A percentile compares a stretch with the other conserved stretches of the same genome.
Evolutionary conservation across 2,329 filamentous ascomycete genomes (phyloP).

Genomic region (Penicillium sp.): DNA sequence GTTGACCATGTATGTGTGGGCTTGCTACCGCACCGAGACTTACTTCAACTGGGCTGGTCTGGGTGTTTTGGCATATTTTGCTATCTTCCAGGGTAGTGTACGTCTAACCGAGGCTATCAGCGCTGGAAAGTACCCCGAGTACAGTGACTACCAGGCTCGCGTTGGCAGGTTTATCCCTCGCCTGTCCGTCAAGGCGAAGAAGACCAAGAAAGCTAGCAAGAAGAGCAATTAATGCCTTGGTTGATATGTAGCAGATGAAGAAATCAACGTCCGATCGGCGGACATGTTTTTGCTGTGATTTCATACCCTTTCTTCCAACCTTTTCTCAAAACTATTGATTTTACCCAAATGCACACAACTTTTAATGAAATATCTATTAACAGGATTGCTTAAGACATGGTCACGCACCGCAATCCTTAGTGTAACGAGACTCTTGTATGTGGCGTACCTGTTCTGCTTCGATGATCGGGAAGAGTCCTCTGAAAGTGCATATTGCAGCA

Average conservation of each 20-base stretch:
- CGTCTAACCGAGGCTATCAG: constrained; percentile 82
- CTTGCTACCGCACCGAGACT: constrained; percentile 67
- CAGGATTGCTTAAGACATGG: not conserved
- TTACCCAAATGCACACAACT: not conserved
- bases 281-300: not conserved
- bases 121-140: constrained; percentile 80
- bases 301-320: not conserved
- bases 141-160: constrained; percentile 75
- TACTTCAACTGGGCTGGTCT: constrained; percentile 75
- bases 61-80: constrained; percentile 67
- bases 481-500: not conserved
- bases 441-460: not conserved
- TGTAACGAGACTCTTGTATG: constrained; percentile 2
- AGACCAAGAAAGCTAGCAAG: constrained; percentile 22
- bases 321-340: not conserved
- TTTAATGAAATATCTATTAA: not conserved
- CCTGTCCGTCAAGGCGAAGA: constrained; percentile 35
- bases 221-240: constrained; percentile 17
- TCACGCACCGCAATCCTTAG: not conserved
- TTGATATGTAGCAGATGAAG: not conserved
- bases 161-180: constrained; percentile 80
- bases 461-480: not conserved
- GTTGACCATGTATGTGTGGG: constrained; percentile 86
- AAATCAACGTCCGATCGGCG: not conserved
- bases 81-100: constrained; percentile 87